A percentile compares a stretch with the other conserved stretches of the same genome.
phyloP scores from a whole-genome alignment of 768 basidiomycete genomes.

The Pulveroboletus sp. region DNA sequence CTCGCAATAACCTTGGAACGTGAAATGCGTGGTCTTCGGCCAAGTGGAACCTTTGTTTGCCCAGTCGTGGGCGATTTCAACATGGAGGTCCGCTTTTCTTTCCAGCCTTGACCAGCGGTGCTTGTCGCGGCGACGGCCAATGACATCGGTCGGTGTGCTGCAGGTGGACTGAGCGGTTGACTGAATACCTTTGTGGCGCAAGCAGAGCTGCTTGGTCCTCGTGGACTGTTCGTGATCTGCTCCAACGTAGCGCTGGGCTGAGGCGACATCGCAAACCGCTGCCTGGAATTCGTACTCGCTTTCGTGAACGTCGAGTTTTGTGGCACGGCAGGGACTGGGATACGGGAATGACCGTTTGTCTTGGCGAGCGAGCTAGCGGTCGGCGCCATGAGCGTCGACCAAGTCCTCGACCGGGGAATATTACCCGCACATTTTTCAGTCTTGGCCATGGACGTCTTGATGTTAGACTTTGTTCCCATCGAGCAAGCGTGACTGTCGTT shows the following conservation, averaged over 20 bases:
- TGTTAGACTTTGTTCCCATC: slow-evolving; percentile 26
- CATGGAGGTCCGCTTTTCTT: background rate
- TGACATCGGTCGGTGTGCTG: slow-evolving; percentile 22
- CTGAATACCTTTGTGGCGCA: slow-evolving; percentile 45
- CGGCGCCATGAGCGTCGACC: slow-evolving; percentile 61
- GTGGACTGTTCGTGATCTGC: slow-evolving; percentile 33
- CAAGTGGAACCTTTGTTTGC: slow-evolving; percentile 32
- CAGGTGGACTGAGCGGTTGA: slow-evolving; percentile 40
- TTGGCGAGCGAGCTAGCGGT: slow-evolving; percentile 77
- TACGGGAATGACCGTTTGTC: slow-evolving; percentile 27
- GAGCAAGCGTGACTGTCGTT: slow-evolving; percentile 24
- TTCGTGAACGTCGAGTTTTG: slow-evolving; percentile 10
- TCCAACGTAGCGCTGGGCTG: slow-evolving; percentile 23
- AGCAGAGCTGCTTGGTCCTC: slow-evolving; percentile 7
- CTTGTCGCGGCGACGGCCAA: slow-evolving; percentile 29
- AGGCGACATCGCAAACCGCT: slow-evolving; percentile 8
- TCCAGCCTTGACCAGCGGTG: slow-evolving; percentile 14
- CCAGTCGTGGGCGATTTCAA: slow-evolving; percentile 18
- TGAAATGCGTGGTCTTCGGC: slow-evolving; percentile 73
- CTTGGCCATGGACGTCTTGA: slow-evolving; percentile 3
- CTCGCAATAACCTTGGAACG: slow-evolving; percentile 76
- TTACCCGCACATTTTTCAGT: slow-evolving; percentile 5
- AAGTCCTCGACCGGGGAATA: slow-evolving; percentile 26
- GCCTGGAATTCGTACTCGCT: slow-evolving; percentile 11
- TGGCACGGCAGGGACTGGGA: slow-evolving; percentile 18